Conservation (phyloP, 1,139 yeast genomes). For the Waltiozyma sp. region DNA sequence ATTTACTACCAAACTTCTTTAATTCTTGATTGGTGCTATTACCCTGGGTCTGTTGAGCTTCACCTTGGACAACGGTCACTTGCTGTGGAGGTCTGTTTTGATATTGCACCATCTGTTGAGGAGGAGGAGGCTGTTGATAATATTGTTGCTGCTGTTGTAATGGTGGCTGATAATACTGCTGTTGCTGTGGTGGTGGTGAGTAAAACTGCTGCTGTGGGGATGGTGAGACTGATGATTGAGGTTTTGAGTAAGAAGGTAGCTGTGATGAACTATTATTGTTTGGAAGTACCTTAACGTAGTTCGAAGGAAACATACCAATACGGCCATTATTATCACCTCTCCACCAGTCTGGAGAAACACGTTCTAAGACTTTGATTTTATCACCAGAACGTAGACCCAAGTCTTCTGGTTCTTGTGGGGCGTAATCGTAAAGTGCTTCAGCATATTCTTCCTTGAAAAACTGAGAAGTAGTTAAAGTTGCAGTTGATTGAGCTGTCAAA, state of each 20-base stretch:
- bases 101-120: constrained; percentile 17
- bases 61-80: constrained; percentile 16
- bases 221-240: constrained; percentile 11
- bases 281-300: constrained; percentile 45
- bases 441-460: constrained; percentile 26
- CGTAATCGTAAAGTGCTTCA: constrained; percentile 65
- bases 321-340: constrained; percentile 52
- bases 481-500: not conserved
- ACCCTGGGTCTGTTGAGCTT: constrained; percentile 16
- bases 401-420: constrained; percentile 64
- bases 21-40: constrained; percentile 26
- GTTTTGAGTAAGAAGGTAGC: not conserved
- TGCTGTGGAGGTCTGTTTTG: constrained; percentile 5
- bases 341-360: constrained; percentile 85
- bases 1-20: constrained; percentile 66
- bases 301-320: constrained; percentile 83
- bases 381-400: constrained; percentile 56
- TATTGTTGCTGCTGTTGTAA: constrained; percentile 35
- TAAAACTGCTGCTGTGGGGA: constrained; percentile 6
- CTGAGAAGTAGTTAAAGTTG: constrained; percentile 1
- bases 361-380: constrained; percentile 57
- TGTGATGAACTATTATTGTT: not conserved
- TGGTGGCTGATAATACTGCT: constrained; percentile 25
- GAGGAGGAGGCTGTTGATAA: constrained; percentile 18
- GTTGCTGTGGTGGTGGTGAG: constrained; percentile 3